A percentile compares a stretch with the other conserved stretches of the same genome.
phyloP scores from a whole-genome alignment of 768 basidiomycete genomes.

The Trichaptum fuscoviolaceum region DNA sequence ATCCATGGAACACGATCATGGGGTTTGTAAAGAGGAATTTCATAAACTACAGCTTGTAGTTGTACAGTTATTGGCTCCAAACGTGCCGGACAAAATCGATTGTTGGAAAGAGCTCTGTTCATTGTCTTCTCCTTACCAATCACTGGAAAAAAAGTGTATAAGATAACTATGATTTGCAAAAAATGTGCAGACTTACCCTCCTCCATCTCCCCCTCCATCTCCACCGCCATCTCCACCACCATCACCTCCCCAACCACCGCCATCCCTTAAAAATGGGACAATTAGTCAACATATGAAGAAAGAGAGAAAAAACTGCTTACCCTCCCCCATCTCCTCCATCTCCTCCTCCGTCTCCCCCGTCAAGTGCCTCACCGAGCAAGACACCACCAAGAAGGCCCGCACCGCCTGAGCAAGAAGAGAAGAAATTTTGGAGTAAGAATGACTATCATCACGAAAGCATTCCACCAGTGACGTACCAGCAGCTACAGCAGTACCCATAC shows the following conservation, averaged over 20 bases:
- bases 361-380: slow-evolving; percentile 47
- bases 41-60: no score
- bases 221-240: slow-evolving; percentile 7
- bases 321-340: slow-evolving; percentile 1
- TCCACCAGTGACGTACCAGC: slow-evolving; percentile 33
- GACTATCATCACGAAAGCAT: neutral
- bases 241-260: slow-evolving; percentile 1
- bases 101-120: no score
- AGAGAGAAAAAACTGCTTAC: neutral
- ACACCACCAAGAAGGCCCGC: slow-evolving; percentile 64
- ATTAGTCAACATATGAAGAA: neutral
- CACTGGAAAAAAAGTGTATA: no score
- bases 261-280: neutral
- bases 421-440: slow-evolving; percentile 5
- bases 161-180: no score
- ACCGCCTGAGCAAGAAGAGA: slow-evolving; percentile 34
- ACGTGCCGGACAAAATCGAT: no score
- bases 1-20: no score
- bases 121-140: no score
- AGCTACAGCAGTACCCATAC: slow-evolving; percentile 38
- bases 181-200: neutral
- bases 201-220: slow-evolving; percentile 3
- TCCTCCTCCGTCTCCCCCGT: slow-evolving; percentile 30
- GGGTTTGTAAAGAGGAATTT: no score
- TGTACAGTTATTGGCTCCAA: no score